These are phyloP conservation scores for Salinomyces thailandicus DNA, from an alignment of 2,329 filamentous ascomycete genomes.

Conservation along the genomic window DNA sequence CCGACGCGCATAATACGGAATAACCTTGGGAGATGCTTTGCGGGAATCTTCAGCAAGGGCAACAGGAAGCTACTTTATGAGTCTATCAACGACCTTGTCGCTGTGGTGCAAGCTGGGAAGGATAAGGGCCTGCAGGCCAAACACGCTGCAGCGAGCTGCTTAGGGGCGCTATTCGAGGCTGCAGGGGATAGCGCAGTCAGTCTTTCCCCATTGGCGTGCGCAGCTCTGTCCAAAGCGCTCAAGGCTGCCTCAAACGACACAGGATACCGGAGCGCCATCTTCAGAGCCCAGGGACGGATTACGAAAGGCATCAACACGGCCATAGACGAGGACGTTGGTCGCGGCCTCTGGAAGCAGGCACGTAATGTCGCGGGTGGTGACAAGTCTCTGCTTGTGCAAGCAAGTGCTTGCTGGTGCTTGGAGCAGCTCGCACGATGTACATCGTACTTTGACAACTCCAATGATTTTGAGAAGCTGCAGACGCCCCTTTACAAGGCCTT, in stretches of 20 bases:
- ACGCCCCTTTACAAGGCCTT: constrained; percentile 74
- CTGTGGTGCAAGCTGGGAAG: constrained; percentile 63
- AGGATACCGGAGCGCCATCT: constrained; percentile 68
- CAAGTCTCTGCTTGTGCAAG: constrained; percentile 72
- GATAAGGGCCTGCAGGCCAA: constrained; percentile 70
- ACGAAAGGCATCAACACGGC: constrained; percentile 63
- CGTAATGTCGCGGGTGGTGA: constrained; percentile 66
- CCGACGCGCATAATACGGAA: constrained; percentile 84
- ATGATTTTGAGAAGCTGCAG: constrained; percentile 84
- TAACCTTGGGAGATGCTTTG: constrained; percentile 75
- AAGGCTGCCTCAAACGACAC: constrained; percentile 72
- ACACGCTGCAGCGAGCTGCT: constrained; percentile 76
- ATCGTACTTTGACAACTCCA: constrained; percentile 73
- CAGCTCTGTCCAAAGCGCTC: constrained; percentile 63
- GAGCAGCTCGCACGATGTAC: constrained; percentile 63
- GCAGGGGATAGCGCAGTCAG: constrained; percentile 88
- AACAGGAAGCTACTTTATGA: constrained; percentile 90
- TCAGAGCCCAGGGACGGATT: constrained; percentile 65
- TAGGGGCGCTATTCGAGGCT: constrained; percentile 83
- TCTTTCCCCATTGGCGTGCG: constrained; percentile 63
- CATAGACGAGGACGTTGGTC: constrained; percentile 72
- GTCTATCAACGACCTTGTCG: constrained; percentile 78
- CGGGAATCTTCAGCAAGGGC: constrained; percentile 70
- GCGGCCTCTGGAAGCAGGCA: constrained; percentile 88
- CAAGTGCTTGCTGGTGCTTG: constrained; percentile 68